Evolutionary conservation across 306 rosid genomes (phyloP).

Genomic region (Trifolium pratense): DNA sequence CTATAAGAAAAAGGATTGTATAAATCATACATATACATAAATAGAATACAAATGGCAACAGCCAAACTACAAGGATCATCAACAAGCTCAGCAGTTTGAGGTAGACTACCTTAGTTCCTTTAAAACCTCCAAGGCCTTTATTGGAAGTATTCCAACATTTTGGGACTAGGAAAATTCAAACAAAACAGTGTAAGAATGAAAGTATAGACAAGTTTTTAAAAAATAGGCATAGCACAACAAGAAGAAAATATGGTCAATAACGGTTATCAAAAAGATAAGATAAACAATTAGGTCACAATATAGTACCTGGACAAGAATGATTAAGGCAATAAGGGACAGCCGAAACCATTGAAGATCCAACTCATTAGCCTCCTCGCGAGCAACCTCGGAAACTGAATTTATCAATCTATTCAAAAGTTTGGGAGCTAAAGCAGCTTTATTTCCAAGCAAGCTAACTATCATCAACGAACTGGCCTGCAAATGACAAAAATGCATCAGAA

Average conservation of each 20-base stretch:
- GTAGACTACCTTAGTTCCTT: slow-evolving; percentile 69
- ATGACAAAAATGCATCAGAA: slow-evolving; percentile 27
- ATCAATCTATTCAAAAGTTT: slow-evolving; percentile 76
- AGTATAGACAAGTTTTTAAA: background rate
- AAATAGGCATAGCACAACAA: slow-evolving; percentile 9
- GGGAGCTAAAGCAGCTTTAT: slow-evolving; percentile 72
- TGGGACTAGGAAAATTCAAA: slow-evolving; percentile 62
- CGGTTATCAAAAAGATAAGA: slow-evolving; percentile 20
- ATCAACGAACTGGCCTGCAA: slow-evolving; percentile 89
- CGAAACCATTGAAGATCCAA: slow-evolving; percentile 79
- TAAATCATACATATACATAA: slow-evolving; percentile 22
- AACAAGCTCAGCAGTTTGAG: slow-evolving; percentile 23
- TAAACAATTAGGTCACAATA: slow-evolving; percentile 2
- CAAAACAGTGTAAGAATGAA: slow-evolving; percentile 39
- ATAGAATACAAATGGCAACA: slow-evolving; percentile 19
- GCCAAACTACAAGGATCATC: slow-evolving; percentile 20
- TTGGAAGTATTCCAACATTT: slow-evolving; percentile 63
- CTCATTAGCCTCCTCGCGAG: slow-evolving; percentile 64
- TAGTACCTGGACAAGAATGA: slow-evolving; percentile 88
- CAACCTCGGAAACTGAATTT: slow-evolving; percentile 72
- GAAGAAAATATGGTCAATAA: background rate
- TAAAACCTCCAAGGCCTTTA: slow-evolving; percentile 72
- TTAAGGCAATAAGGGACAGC: slow-evolving; percentile 75
- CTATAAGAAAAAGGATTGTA: slow-evolving; percentile 50
- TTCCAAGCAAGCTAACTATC: slow-evolving; percentile 83